Base-by-base conservation (phyloP, 1,139 yeast species). In the Suhomyces bolitotheri region DNA sequence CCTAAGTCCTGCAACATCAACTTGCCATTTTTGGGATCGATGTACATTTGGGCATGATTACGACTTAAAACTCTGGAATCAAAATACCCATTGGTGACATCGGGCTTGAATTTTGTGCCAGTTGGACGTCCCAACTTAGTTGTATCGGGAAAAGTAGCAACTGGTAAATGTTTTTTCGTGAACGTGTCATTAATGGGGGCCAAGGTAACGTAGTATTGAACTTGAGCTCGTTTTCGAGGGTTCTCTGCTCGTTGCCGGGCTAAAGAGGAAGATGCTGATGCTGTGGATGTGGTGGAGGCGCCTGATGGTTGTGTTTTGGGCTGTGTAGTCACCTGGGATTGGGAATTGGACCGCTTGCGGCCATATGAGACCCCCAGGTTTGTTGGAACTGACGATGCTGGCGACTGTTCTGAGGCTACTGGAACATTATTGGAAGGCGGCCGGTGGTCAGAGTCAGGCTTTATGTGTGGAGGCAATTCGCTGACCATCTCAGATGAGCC, bases 51-150 rank as follows among this genome's bases (percentile, higher is more conserved):
- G 0, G 99, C 99, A 62, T 92, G 99, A 52, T 86, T 92, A 46
- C 99, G 71, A 29, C 95, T 83, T 34, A 92, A 72, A 10, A 94
- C 98, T 25, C 98, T 70, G 7, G 97, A 88, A 57, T 92, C 98
- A 54, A 92, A 92, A 58, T 78, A 90, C 0, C 98, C 98, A 57
- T 94, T 94, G 26, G 85, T 82, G 6, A 83, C 76, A 38, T 82
- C 78, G 8, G 95, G 90, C 45, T 76, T 75, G 34, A 84, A 78
- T 48, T 78, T 83, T 12, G 84, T 77, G 39, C 85, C 88, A 29
- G 82, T 76, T 6, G 86, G 98, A 37, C 99, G 74, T 1, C 99
- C 98, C 16, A 92, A 69, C 53, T 87, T 87, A 36, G 92, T 64
- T 2, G 89, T 82, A 16, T 87, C 90, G 0, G 99, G 98, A 42